phyloP scores from a whole-genome alignment of 2,329 filamentous ascomycete genomes.

The Acrocalymma vagum region DNA sequence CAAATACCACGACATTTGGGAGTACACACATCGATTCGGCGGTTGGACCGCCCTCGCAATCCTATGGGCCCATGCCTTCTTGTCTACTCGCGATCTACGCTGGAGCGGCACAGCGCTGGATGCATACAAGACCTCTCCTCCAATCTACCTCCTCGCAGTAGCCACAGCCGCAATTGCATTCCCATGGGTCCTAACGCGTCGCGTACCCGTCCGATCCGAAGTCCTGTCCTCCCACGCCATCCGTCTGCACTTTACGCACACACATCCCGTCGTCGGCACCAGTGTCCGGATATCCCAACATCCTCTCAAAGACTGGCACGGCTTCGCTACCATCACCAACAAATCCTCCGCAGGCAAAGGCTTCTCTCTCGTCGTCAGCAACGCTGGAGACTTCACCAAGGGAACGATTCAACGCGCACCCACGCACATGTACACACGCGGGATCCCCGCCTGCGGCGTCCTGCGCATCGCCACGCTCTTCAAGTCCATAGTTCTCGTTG shows the following conservation, averaged over 20 bases:
- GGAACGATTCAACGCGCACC: constrained; percentile 16
- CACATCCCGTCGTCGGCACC: too few relatives aligned
- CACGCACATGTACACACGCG: too few relatives aligned
- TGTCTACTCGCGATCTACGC: constrained; percentile 36
- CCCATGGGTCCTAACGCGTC: constrained; percentile 75
- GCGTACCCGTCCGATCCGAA: constrained; percentile 70
- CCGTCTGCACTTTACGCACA: constrained; percentile 72
- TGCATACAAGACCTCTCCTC: constrained; percentile 23
- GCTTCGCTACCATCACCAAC: constrained; percentile 33
- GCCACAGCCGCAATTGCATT: constrained; percentile 71
- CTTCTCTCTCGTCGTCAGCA: not conserved
- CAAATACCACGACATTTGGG: constrained; percentile 45
- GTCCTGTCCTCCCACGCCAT: constrained; percentile 75
- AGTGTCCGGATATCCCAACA: constrained; percentile 22
- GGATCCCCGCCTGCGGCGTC: constrained; percentile 24
- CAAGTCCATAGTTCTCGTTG: constrained; percentile 25
- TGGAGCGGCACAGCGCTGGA: constrained; percentile 63
- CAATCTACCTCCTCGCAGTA: constrained; percentile 72
- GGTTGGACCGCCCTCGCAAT: constrained; percentile 46
- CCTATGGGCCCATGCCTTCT: constrained; percentile 43
- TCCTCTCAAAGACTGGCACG: constrained; percentile 32
- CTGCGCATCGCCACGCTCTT: constrained; percentile 25
- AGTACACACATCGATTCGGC: constrained; percentile 46
- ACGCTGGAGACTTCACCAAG: constrained; percentile 30
- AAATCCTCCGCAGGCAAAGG: too few relatives aligned